Evolutionary conservation across 768 basidiomycete genomes (phyloP).

Genomic region (Epithele typhae): DNA sequence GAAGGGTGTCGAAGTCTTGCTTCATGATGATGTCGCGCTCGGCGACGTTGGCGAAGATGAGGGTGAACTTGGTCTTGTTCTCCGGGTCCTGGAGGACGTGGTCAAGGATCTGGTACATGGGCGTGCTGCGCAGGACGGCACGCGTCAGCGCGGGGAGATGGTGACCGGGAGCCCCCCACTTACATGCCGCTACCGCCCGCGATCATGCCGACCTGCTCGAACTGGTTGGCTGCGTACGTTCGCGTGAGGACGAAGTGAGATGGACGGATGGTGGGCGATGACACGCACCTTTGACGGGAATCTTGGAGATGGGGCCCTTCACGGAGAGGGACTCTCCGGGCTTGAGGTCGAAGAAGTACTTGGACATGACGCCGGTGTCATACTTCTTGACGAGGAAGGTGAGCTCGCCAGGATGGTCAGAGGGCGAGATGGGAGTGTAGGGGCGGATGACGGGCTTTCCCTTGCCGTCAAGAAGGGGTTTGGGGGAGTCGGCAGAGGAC

Average conservation of each 20-base stretch:
- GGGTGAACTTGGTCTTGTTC: conserved; percentile 93
- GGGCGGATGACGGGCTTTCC: conserved; percentile 88
- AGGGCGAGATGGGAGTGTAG: conserved; percentile 87
- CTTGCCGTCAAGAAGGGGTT: conserved; percentile 62
- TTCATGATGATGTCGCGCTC: conserved; percentile 88
- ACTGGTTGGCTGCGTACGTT: conserved; percentile 58
- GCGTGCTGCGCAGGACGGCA: conserved; percentile 49
- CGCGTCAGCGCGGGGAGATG: not conserved
- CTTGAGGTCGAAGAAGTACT: conserved; percentile 76
- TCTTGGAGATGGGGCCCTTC: conserved; percentile 91
- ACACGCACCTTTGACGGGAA: conserved; percentile 70
- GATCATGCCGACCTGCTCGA: conserved; percentile 83
- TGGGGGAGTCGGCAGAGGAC: conserved; percentile 52
- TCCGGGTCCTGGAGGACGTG: conserved; percentile 66
- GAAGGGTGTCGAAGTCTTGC: conserved; percentile 67
- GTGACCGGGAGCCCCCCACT: conserved; percentile 22
- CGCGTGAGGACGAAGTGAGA: not conserved
- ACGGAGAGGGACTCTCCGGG: conserved; percentile 78
- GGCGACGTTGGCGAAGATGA: conserved; percentile 88
- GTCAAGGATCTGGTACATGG: conserved; percentile 76
- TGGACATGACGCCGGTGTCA: conserved; percentile 78
- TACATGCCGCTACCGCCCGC: conserved; percentile 94
- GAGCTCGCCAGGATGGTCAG: conserved; percentile 72
- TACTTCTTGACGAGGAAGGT: conserved; percentile 83
- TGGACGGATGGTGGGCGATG: too few species aligned